Conservation (phyloP, 495 filamentous ascomycete species). For the Opeltia flavorubescens region DNA sequence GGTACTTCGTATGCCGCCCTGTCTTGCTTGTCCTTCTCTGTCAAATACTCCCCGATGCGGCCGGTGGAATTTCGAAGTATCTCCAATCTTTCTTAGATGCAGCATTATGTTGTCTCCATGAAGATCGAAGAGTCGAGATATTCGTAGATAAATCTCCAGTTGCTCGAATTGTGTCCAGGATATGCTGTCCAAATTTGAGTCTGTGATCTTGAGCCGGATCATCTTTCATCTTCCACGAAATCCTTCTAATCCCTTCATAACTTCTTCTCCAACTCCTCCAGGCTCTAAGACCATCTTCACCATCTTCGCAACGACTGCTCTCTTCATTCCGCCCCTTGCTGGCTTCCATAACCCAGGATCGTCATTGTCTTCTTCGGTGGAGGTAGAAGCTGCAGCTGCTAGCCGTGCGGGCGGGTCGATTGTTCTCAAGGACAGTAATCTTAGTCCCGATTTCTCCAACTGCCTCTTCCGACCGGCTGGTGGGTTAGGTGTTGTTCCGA, state of each 20-base stretch:
- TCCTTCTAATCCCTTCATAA: slow-evolving; percentile 60
- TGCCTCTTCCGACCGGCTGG: neutral
- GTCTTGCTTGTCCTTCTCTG: too few species aligned
- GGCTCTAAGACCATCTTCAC: slow-evolving; percentile 48
- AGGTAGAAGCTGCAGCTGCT: slow-evolving; percentile 40
- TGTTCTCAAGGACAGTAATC: slow-evolving; percentile 48
- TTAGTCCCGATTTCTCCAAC: slow-evolving; percentile 19
- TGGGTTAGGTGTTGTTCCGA: slow-evolving; percentile 17
- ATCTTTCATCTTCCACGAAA: slow-evolving; percentile 29
- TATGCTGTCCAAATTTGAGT: neutral
- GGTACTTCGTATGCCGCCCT: too few species aligned
- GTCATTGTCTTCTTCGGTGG: slow-evolving; percentile 20
- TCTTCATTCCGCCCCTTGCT: slow-evolving; percentile 59
- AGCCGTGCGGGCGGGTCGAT: slow-evolving; percentile 60
- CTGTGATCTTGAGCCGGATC: neutral
- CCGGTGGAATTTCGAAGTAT: too few species aligned
- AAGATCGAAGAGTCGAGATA: too few species aligned
- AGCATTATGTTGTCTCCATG: too few species aligned
- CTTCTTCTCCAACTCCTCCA: slow-evolving; percentile 74
- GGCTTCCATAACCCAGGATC: slow-evolving; percentile 62
- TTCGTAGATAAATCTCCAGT: too few species aligned
- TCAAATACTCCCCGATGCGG: too few species aligned
- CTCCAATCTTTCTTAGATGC: too few species aligned
- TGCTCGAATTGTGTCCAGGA: too few species aligned
- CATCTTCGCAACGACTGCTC: slow-evolving; percentile 50